A percentile compares a stretch with the other conserved stretches of the same genome.
Evolutionary conservation across 106 monocot species (phyloP).

Genomic region (Apostasia shenzhenica): DNA sequence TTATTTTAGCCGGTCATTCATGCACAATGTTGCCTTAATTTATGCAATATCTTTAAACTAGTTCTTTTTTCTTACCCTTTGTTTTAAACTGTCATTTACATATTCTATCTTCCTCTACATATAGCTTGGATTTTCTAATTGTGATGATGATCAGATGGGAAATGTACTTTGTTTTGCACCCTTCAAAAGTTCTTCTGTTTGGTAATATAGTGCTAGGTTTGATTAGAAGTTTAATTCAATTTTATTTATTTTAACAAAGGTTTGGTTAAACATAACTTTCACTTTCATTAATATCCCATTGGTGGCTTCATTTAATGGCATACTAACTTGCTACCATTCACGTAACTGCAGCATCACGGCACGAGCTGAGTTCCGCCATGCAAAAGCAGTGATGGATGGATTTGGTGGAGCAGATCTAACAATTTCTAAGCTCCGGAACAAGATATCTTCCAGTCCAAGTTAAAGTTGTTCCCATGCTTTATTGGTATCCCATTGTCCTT

Average conservation of each 20-base stretch:
- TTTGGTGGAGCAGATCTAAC: constrained; percentile 95
- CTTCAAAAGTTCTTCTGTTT: too few species aligned
- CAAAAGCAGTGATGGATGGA: constrained; percentile 91
- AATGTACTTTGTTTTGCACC: too few species aligned
- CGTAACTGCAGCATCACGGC: constrained; percentile 54
- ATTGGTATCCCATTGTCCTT: too few species aligned
- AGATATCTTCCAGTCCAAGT: constrained; percentile 16
- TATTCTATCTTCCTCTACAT: too few species aligned
- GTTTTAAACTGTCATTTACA: too few species aligned
- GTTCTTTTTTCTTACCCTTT: too few species aligned
- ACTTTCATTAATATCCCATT: neutral
- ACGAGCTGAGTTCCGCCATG: constrained; percentile 73
- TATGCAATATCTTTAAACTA: too few species aligned
- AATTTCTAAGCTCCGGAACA: constrained; percentile 60
- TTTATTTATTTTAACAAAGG: neutral
- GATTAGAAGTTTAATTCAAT: neutral
- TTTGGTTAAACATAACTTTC: neutral
- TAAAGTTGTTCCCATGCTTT: too few species aligned
- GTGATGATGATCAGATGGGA: too few species aligned
- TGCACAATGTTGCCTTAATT: too few species aligned
- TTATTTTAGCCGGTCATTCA: too few species aligned
- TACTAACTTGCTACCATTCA: neutral
- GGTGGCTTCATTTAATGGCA: neutral
- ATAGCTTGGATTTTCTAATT: too few species aligned
- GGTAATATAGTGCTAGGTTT: neutral